Conservation (phyloP, 331 rosid species). For the Acacia pycnantha region DNA sequence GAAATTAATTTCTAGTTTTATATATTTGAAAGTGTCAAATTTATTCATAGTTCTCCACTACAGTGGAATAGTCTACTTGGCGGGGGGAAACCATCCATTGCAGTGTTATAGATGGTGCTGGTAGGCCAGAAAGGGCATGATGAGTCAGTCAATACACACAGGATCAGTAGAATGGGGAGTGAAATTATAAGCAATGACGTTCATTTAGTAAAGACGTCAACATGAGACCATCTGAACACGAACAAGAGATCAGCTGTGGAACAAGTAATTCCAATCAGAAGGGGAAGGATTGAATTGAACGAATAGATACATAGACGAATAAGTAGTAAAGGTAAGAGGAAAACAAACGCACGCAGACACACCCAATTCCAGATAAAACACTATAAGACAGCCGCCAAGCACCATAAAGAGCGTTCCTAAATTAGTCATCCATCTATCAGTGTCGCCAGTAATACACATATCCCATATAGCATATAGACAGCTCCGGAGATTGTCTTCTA, state of each 20-base stretch:
- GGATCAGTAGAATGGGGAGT: not conserved
- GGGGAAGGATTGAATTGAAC: not conserved
- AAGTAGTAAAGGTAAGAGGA: not conserved
- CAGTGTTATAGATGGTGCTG: not conserved
- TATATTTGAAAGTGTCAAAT: too few species aligned
- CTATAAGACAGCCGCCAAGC: not conserved
- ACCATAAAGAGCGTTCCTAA: not conserved
- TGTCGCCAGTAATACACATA: not conserved
- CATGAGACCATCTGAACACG: not conserved
- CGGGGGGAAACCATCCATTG: not conserved
- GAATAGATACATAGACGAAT: not conserved
- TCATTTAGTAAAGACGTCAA: not conserved
- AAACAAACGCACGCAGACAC: not conserved
- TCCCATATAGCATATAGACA: not conserved
- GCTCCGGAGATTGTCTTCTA: slow-evolving; percentile 12
- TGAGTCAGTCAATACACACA: not conserved
- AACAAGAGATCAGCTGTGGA: not conserved
- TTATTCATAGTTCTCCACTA: not conserved
- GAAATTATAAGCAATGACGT: not conserved
- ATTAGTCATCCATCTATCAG: slow-evolving; percentile 1
- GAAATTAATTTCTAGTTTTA: not conserved
- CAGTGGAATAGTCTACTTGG: not conserved
- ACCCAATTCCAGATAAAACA: not conserved
- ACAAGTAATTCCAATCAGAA: not conserved
- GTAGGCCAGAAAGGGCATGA: not conserved